Base-by-base conservation (phyloP, 139 green algal genomes). In the Volvox reticuliferus region DNA sequence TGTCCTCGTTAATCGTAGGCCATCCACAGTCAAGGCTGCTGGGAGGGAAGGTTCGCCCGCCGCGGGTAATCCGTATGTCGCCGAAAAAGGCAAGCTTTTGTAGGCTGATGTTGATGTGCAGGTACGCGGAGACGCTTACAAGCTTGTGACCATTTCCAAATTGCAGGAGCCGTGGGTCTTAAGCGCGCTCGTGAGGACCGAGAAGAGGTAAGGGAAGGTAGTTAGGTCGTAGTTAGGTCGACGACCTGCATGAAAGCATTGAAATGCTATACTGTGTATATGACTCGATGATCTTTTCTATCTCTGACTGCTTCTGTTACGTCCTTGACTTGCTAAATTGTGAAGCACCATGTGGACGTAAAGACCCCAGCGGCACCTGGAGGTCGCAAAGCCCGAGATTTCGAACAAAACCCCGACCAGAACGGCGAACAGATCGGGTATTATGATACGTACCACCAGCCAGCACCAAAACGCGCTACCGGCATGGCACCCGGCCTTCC, bases 331-430 rank as follows among this genome's bases (percentile, higher is more conserved):
- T 55, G 9, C 44, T 9, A 9, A 5, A 55, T 55, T 55, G 44
- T 0, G 22, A 65, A 79, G 63, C 82, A 88, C 82, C 82, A 88
- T 26, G 82, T 88, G 21, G 82, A 88, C 35, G 65, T 88, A 13
- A 88, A 71, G 62, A 30, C 82, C 20, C 44, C 44, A 12, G 62
- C n/a, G 26, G 81, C 55, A 50, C 18, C 21, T 30, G 28, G 1
- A 2, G 16, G 1, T 22, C n/a, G 1, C 26, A 55, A 26, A 22
- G 65, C 21, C 65, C 21, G 65, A 24, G 1, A 33, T 6, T 28
- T 69, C 79, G 24, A 14, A 22, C 37, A 67, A 26, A 36, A 35
- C 21, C 3, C 1, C 37, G 9, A 85, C 44, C 79, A 85, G 50
- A 1, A 50, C 3, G 44, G 28, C 24, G 36, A 55, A 50, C 55